Evolutionary conservation across 257 asterid genomes (phyloP).

Genomic region (Solanum medicagineum): DNA sequence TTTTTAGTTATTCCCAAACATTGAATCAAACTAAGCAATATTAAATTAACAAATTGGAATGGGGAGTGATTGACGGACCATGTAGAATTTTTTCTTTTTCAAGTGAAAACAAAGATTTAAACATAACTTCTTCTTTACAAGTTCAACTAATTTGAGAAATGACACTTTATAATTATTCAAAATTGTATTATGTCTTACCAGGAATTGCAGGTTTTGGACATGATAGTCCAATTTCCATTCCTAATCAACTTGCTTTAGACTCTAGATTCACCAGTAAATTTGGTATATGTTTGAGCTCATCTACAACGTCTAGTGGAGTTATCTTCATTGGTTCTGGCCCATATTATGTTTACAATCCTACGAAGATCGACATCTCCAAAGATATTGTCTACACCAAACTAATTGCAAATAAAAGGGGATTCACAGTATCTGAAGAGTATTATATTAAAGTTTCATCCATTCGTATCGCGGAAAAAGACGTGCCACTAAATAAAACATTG

Average conservation of each 20-base stretch:
- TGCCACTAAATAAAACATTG: neutral
- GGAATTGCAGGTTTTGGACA: conserved; percentile 9
- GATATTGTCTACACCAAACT: neutral
- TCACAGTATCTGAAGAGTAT: neutral
- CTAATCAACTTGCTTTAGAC: neutral
- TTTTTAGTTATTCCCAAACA: too few relatives aligned
- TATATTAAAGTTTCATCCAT: neutral
- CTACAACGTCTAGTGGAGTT: neutral
- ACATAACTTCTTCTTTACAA: too few relatives aligned
- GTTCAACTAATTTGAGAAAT: too few relatives aligned
- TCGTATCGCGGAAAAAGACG: neutral
- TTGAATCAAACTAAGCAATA: too few relatives aligned
- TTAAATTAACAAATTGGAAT: too few relatives aligned
- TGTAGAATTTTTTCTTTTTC: too few relatives aligned
- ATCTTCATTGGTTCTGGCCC: conserved; percentile 2
- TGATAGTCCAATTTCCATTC: neutral
- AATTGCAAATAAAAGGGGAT: neutral
- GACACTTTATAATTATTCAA: neutral
- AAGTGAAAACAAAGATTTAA: too few relatives aligned
- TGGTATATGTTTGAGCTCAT: neutral
- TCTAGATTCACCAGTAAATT: neutral
- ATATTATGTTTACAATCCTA: neutral
- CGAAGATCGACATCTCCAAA: neutral
- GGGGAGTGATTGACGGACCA: too few relatives aligned
- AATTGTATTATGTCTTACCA: neutral